These are phyloP conservation scores for Lentinus tigrinus DNA, from an alignment of 768 basidiomycete genomes.

Conservation along the genomic window DNA sequence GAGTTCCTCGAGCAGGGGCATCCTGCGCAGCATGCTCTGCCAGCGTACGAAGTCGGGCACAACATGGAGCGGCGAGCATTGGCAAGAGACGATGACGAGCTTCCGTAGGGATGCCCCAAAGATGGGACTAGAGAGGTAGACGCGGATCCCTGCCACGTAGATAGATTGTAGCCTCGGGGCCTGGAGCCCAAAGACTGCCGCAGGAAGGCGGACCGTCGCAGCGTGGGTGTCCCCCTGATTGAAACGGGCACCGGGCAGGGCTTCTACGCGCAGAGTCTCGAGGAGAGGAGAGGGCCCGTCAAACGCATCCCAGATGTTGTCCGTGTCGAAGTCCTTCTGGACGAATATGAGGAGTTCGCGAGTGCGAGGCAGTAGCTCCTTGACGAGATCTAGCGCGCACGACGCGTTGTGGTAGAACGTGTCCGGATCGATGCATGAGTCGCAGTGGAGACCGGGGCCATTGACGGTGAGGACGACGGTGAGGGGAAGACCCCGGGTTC, in stretches of 20 bases:
- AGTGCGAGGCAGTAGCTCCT: not conserved
- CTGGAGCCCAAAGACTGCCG: no score
- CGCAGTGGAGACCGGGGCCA: not conserved
- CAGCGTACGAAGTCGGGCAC: no score
- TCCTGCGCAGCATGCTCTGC: not conserved
- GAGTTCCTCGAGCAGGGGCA: not conserved
- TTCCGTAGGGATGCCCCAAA: not conserved
- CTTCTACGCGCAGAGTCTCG: not conserved
- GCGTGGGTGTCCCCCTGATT: no score
- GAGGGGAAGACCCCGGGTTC: not conserved
- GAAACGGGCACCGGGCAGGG: not conserved
- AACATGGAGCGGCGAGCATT: no score
- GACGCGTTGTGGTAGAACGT: not conserved
- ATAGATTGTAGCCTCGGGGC: no score
- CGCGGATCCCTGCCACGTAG: not conserved
- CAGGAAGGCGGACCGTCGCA: no score
- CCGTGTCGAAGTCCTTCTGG: not conserved
- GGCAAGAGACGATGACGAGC: not conserved
- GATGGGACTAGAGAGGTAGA: not conserved
- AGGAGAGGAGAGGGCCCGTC: not conserved
- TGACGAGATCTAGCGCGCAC: not conserved
- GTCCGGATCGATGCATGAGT: not conserved
- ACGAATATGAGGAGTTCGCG: not conserved
- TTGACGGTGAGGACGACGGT: not conserved
- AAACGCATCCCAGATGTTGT: not conserved